Evolutionary conservation across 306 rosid species (phyloP).

Genomic region (Lithocarpus polystachyus): DNA sequence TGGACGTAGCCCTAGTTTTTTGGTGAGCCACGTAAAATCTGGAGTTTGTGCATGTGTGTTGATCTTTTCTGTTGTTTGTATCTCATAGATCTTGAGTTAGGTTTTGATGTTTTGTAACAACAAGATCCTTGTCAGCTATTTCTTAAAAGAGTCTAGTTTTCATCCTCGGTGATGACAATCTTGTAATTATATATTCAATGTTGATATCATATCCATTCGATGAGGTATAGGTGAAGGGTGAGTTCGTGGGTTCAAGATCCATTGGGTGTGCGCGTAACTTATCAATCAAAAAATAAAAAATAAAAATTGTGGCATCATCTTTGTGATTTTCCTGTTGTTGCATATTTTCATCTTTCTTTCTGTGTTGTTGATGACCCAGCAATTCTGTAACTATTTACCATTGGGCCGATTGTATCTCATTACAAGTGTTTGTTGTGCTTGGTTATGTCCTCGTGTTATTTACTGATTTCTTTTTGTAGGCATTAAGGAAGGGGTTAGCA

Average conservation of each 20-base stretch:
- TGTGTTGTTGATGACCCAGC: not conserved
- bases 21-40: no score
- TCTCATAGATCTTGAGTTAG: no score
- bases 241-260: no score
- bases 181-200: not conserved
- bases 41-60: no score
- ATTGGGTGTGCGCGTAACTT: no score
- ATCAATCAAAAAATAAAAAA: no score
- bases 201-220: no score
- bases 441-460: not conserved
- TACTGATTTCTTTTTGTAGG: slow-evolving; percentile 38
- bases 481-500: slow-evolving; percentile 55
- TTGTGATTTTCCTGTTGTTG: not conserved
- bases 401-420: not conserved
- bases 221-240: no score
- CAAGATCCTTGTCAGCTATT: not conserved
- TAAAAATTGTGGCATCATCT: not conserved
- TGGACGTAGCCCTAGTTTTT: no score
- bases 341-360: not conserved
- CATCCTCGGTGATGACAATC: not conserved
- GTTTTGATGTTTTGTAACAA: no score
- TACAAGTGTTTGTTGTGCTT: not conserved
- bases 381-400: not conserved
- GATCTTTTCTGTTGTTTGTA: no score
- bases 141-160: not conserved